phyloP scores from a whole-genome alignment of 2,329 filamentous ascomycete genomes.

The Fusarium citri region DNA sequence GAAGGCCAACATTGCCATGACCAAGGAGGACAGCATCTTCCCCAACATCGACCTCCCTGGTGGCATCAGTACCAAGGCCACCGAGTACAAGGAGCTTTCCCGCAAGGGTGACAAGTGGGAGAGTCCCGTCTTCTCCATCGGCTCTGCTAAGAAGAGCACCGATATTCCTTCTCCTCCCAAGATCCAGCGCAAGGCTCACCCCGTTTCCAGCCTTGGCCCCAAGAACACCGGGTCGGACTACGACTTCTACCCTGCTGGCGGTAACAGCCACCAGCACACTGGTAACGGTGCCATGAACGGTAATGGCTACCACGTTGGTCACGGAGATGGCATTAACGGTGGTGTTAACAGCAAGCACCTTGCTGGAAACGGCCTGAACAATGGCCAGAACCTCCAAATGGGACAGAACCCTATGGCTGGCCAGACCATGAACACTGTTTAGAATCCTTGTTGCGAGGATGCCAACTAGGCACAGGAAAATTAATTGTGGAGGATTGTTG shows the following conservation, averaged over 20 bases:
- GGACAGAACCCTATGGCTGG: slow-evolving; percentile 23
- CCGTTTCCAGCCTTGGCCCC: slow-evolving; percentile 23
- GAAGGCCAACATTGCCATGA: slow-evolving; percentile 67
- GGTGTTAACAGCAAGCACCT: slow-evolving; percentile 35
- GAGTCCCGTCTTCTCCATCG: slow-evolving; percentile 91
- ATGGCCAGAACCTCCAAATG: slow-evolving; percentile 6
- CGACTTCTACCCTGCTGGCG: slow-evolving; percentile 30
- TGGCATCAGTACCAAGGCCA: slow-evolving; percentile 92
- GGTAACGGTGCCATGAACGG: slow-evolving; percentile 35
- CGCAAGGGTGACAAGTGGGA: slow-evolving; percentile 93
- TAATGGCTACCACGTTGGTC: slow-evolving; percentile 18
- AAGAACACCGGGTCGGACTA: slow-evolving; percentile 27
- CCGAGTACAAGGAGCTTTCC: slow-evolving; percentile 90
- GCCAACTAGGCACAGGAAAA: neutral
- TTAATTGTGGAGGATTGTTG: slow-evolving; percentile 22
- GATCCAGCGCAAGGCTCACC: slow-evolving; percentile 60
- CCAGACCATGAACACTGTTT: slow-evolving; percentile 36
- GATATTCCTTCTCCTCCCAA: slow-evolving; percentile 73
- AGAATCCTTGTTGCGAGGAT: slow-evolving; percentile 16
- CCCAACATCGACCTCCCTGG: slow-evolving; percentile 82
- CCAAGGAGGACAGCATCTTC: slow-evolving; percentile 90
- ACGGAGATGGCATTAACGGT: slow-evolving; percentile 29
- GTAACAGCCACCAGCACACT: slow-evolving; percentile 25
- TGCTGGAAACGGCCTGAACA: slow-evolving; percentile 16
- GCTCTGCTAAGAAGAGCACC: slow-evolving; percentile 76